Base-by-base conservation (phyloP, 331 rosid species). In the Cydonia oblonga region DNA sequence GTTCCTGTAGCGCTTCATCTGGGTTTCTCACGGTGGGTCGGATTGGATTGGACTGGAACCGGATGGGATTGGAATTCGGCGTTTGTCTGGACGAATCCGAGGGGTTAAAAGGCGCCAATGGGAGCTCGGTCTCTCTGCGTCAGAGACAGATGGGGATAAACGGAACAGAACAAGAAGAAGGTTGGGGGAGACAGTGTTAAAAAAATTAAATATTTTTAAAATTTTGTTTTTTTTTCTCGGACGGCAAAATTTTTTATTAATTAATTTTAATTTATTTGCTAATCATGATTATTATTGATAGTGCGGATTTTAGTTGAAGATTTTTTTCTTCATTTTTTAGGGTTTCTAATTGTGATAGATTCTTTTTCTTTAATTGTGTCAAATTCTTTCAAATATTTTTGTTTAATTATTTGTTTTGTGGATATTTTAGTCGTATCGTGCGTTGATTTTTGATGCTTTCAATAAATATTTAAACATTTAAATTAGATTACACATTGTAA, bases 1-100 rank as follows among this genome's bases (percentile, higher is more conserved):
- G 77, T 90, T 89, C 25, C 86, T 77, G 71, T 78, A 71, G 67
- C 87, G 81, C 84, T 86, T 90, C 96, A 85, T 90, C 42, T 29
- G 40, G 68, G 14, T 10, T 62, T 62, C n/a, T 9, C 23, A 35
- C n/a, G 24, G 42, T 16, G 20, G 20, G 54, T 46, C n/a, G 2
- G 14, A 64, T 64, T 29, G 23, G 12, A 62, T 30, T 10, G 67
- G 9, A 62, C 3, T 5, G 9, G 18, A 25, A 25, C 4, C 14
- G 4, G 24, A 62, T 26, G 29, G 65, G 33, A 62, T 64, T 33
- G 68, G 18, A 33, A 18, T 33, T 64, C 18, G 4, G 68, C 9
- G 49, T 64, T 33, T 64, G 49, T n/a, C n/a, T 40, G 5, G 18
- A 57, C 1, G 76, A 71, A 59, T 71, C 29, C 5, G 57, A 58